These are phyloP conservation scores for Bocquillonia castaneifolia DNA, from an alignment of 441 rosid genomes.

Conservation along the genomic window DNA sequence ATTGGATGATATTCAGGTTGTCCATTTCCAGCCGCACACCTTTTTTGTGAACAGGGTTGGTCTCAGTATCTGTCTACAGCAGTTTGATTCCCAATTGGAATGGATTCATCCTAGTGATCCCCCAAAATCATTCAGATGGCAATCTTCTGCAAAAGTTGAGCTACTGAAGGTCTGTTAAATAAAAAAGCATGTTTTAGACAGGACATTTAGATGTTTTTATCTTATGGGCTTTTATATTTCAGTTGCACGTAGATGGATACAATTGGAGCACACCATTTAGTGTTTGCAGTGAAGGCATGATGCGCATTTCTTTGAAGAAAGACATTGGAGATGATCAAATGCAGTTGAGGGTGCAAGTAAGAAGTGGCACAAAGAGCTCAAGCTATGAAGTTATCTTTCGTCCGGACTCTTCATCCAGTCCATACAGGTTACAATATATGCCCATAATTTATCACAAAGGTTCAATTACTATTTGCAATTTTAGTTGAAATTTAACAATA, in stretches of 20 bases:
- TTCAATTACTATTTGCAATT: no score
- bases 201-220: background rate
- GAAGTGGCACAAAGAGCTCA: conserved; percentile 91
- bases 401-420: conserved; percentile 74
- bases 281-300: conserved; percentile 70
- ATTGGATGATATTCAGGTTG: conserved; percentile 58
- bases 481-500: no score
- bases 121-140: conserved; percentile 81
- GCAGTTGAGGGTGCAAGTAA: conserved; percentile 74
- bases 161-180: conserved; percentile 52
- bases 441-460: background rate
- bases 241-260: conserved; percentile 77
- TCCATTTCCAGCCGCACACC: conserved; percentile 89
- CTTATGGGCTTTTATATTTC: conserved; percentile 24
- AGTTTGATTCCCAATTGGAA: conserved; percentile 76
- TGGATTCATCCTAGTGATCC: conserved; percentile 90
- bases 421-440: conserved; percentile 69
- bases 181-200: background rate
- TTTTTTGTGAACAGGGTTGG: conserved; percentile 85
- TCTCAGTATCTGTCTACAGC: conserved; percentile 70
- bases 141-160: conserved; percentile 63
- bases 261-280: conserved; percentile 92
- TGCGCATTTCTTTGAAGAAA: conserved; percentile 65
- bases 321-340: conserved; percentile 50
- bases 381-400: conserved; percentile 93